Conservation (phyloP, 257 asterid genomes). For the Cinchona pubescens region DNA sequence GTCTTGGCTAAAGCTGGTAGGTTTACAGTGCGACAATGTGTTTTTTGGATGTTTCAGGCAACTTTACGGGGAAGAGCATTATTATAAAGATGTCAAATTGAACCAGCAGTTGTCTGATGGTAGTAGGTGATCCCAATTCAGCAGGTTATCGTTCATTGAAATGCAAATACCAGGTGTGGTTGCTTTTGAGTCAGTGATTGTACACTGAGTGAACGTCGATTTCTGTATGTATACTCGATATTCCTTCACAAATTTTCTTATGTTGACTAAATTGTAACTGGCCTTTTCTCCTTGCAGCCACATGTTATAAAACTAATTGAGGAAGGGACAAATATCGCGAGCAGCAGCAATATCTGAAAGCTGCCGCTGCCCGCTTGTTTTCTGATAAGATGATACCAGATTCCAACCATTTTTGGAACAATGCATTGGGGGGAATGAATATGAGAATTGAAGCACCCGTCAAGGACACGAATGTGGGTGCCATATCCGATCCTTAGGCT, state of each 20-base stretch:
- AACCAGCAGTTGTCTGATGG: constrained; percentile 17
- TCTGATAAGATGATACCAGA: neutral
- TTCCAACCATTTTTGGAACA: neutral
- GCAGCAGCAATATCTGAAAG: constrained; percentile 7
- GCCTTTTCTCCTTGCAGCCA: constrained; percentile 3
- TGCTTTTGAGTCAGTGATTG: neutral
- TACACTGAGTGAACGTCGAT: neutral
- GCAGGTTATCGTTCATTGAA: neutral
- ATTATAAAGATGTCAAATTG: constrained; percentile 43
- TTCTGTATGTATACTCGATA: neutral
- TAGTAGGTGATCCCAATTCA: constrained; percentile 27
- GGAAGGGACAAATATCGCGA: neutral
- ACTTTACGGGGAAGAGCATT: constrained; percentile 65
- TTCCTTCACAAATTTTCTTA: too few species aligned
- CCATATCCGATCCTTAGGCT: too few species aligned
- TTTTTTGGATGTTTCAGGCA: constrained; percentile 36
- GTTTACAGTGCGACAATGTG: neutral
- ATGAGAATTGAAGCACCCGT: neutral
- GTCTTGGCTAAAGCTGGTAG: neutral
- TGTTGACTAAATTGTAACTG: neutral
- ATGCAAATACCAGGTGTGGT: neutral
- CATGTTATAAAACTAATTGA: neutral
- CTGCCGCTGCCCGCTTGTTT: neutral
- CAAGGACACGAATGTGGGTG: neutral
- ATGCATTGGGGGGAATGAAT: neutral